These are phyloP conservation scores for Musa itinerans DNA, from an alignment of 176 grass and related monocot genomes.

Conservation along the genomic window DNA sequence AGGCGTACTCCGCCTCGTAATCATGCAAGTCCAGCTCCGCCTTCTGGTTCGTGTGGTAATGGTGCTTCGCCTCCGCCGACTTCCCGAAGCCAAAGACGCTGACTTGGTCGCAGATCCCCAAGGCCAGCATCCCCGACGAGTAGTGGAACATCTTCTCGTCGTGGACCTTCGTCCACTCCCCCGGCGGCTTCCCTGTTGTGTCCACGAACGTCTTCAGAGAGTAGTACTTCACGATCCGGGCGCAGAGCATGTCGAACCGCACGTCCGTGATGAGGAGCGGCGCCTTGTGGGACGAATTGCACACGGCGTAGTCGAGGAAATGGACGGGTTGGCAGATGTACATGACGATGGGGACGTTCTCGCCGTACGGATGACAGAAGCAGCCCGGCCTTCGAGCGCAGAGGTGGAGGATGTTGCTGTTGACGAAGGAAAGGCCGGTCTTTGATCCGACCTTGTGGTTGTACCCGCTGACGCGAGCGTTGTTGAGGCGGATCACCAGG, in stretches of 20 bases:
- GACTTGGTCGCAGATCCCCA: constrained; percentile 34
- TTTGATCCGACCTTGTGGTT: constrained; percentile 36
- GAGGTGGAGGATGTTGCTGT: constrained; percentile 52
- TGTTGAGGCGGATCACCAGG: constrained; percentile 77
- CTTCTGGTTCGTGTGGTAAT: constrained; percentile 47
- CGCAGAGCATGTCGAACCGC: constrained; percentile 51
- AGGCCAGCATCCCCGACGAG: constrained; percentile 62
- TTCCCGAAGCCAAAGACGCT: constrained; percentile 61
- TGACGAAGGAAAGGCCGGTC: constrained; percentile 56
- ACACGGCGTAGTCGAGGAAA: constrained; percentile 56
- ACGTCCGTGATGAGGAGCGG: constrained; percentile 56
- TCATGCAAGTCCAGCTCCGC: constrained; percentile 46
- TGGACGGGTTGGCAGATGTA: constrained; percentile 74
- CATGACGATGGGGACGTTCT: constrained; percentile 35
- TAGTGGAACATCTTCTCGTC: constrained; percentile 67
- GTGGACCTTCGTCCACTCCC: constrained; percentile 41
- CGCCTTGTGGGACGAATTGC: constrained; percentile 33
- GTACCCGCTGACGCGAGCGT: constrained; percentile 38
- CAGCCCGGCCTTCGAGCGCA: constrained; percentile 37
- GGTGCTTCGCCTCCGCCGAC: constrained; percentile 31
- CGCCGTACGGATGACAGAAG: constrained; percentile 50
- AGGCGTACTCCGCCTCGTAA: constrained; percentile 54
- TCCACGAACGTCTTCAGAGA: constrained; percentile 54
- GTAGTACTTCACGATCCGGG: constrained; percentile 62
- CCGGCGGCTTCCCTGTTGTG: constrained; percentile 27